Evolutionary conservation across 2,329 filamentous ascomycete genomes (phyloP).

Genomic region (Aspergillus tamarii): DNA sequence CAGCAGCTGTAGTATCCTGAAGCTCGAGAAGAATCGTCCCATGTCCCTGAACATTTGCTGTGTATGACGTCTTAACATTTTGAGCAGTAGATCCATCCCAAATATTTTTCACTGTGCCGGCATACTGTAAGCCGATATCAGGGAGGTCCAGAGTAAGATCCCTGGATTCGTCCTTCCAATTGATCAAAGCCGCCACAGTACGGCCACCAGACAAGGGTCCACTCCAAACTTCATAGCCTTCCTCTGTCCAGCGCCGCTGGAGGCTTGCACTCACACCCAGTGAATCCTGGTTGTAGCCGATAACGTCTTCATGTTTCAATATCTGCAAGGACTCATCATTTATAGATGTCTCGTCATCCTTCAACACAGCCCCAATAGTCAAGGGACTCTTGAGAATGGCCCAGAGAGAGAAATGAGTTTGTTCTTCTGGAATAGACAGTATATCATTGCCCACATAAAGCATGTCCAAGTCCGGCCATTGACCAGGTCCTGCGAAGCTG

Average conservation of each 20-base stretch:
- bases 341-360: slow-evolving; percentile 38
- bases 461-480: slow-evolving; percentile 59
- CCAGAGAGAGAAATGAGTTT: slow-evolving; percentile 59
- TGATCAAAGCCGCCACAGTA: slow-evolving; percentile 52
- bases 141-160: slow-evolving; percentile 48
- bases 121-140: slow-evolving; percentile 45
- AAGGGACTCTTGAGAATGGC: slow-evolving; percentile 57
- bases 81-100: slow-evolving; percentile 26
- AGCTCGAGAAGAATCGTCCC: slow-evolving; percentile 38
- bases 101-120: slow-evolving; percentile 35
- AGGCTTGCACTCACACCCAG: slow-evolving; percentile 57
- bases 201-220: slow-evolving; percentile 51
- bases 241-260: slow-evolving; percentile 51
- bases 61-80: slow-evolving; percentile 32
- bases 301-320: slow-evolving; percentile 57
- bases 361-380: slow-evolving; percentile 51
- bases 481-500: slow-evolving; percentile 48
- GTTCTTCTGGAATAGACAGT: slow-evolving; percentile 52
- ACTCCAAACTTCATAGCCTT: slow-evolving; percentile 57
- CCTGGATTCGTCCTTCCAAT: slow-evolving; percentile 53
- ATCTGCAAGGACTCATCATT: slow-evolving; percentile 46
- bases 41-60: slow-evolving; percentile 28
- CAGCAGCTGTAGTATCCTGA: slow-evolving; percentile 25
- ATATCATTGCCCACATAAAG: slow-evolving; percentile 54
- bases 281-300: slow-evolving; percentile 62